Base-by-base conservation (phyloP, 2,329 filamentous ascomycete genomes). In the Helminthosporium solani region DNA sequence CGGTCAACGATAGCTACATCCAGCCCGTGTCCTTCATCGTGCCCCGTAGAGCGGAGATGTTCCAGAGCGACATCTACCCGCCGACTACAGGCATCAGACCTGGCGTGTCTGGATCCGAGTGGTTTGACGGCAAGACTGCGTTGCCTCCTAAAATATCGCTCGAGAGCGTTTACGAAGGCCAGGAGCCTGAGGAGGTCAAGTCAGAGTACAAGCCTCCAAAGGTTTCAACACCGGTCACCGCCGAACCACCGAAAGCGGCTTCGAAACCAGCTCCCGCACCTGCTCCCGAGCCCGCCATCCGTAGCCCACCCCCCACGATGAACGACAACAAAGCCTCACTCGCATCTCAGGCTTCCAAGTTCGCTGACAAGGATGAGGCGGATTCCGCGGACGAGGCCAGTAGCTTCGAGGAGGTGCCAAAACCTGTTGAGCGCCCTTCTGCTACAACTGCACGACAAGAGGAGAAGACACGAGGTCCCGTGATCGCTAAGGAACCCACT, bases 11-110 rank as follows among this genome's bases (percentile, higher is more conserved):
- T 68, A 72, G 77, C 37, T 96, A 95, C 74, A 90, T 99, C 61
- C 94, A 99, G 74, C 94, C 94, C 33, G 88, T 99, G 65, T 96
- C 94, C 2, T 99, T 99, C 75, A 95, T 95, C 44, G 94, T 97
- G 2, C 94, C 94, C 39, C 85, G 94, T 53, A 84, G 94, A 53
- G 89, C 94, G 44, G 90, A 96, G 72, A 90, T 87, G 41, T 96
- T 96, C 83, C 92, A 97, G 74, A 89, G 90, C 50, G 94, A 99
- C 67, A 96, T 99, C 63, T 99, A 89, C 72, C 94, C 92, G 33
- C 92, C 94, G 9, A 86, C 90, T 11, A 78, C 79, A 45, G 92
- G 94, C 50, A 70, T 81, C 43, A 95, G 90, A 73, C 83, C 94
- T 40, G 91, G 87, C 48, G 82, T 95, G 64, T 87, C 84, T 45